Base-by-base conservation (phyloP, 495 filamentous ascomycete genomes). In the Sphaerosporella brunnea region DNA sequence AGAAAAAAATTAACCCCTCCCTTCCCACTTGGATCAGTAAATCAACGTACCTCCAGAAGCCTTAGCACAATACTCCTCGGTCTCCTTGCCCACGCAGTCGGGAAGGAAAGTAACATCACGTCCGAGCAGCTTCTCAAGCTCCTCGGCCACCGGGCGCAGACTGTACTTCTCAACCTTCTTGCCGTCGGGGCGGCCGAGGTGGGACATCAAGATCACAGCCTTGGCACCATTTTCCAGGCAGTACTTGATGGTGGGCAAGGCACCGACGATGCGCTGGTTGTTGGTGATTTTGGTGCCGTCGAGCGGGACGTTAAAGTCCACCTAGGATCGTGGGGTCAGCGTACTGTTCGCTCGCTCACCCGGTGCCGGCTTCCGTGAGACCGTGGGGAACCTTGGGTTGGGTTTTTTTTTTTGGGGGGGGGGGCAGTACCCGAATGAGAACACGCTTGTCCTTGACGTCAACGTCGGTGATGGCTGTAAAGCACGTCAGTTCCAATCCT, bases 301-400 rank as follows among this genome's bases (percentile, higher is more conserved):
- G 63, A 95, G 84, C 54, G 90, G 90, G 42, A 99, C 90, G 69
- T 99, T 99, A 77, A 99, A 99, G 72, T 99, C 90, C 57, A 99
- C 88, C 88, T 95, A 60, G 7, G 10, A 19, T 9, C 21, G 37
- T 15, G 21, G 25, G 9, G 28, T 32, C 28, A 32, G 13, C 28
- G 13, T 7, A 32, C 28, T 32, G n/a, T 32, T 7, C 7, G 28
- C 28, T 32, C 28, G 28, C 28, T 32, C 28, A 32, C 5, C n/a
- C n/a, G n/a, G n/a, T n/a, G n/a, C n/a, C n/a, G n/a, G n/a, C n/a
- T n/a, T n/a, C n/a, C n/a, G n/a, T n/a, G n/a, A n/a, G n/a, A n/a
- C n/a, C n/a, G n/a, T n/a, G n/a, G n/a, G n/a, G n/a, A n/a, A n/a
- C n/a, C n/a, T n/a, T n/a, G n/a, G n/a, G n/a, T n/a, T n/a, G n/a